Conservation (phyloP, 2,329 filamentous ascomycete genomes). For the Cladosporium sp. region DNA sequence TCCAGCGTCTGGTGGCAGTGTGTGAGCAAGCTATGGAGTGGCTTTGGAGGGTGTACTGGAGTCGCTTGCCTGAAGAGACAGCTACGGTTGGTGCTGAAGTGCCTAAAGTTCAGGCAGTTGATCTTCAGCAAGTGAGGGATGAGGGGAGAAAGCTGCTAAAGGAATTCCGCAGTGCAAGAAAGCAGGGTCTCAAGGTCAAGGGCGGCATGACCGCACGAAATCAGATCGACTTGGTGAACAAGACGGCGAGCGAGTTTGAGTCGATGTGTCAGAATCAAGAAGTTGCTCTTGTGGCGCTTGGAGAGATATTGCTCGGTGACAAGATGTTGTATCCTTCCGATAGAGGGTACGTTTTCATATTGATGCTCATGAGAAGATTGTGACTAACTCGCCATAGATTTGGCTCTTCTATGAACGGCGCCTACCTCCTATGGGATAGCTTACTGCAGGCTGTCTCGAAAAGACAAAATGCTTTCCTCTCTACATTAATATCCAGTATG, state of each 20-base stretch:
- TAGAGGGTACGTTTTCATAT: constrained; percentile 23
- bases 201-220: constrained; percentile 23
- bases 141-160: constrained; percentile 22
- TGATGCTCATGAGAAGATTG: no score
- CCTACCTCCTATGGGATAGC: constrained; percentile 42
- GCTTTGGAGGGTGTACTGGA: constrained; percentile 91
- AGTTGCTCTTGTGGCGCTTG: constrained; percentile 15
- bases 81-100: constrained; percentile 7
- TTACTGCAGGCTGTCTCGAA: constrained; percentile 36
- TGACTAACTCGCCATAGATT: constrained; percentile 19
- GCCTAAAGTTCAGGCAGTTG: constrained; percentile 19
- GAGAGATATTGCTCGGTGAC: constrained; percentile 32
- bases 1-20: constrained; percentile 67
- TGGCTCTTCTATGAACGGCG: constrained; percentile 37
- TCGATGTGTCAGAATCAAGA: constrained; percentile 8
- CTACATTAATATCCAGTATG: constrained; percentile 37
- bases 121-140: constrained; percentile 33
- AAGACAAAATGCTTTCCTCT: constrained; percentile 33
- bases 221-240: constrained; percentile 26
- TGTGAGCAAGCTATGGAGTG: constrained; percentile 69
- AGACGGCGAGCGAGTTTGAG: constrained; percentile 12
- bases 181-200: constrained; percentile 32
- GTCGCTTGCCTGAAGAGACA: constrained; percentile 38
- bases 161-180: constrained; percentile 22
- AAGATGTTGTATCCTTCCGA: constrained; percentile 35